Base-by-base conservation (phyloP, 2,329 filamentous ascomycete genomes). In the Ophiostoma novo-ulmi region DNA sequence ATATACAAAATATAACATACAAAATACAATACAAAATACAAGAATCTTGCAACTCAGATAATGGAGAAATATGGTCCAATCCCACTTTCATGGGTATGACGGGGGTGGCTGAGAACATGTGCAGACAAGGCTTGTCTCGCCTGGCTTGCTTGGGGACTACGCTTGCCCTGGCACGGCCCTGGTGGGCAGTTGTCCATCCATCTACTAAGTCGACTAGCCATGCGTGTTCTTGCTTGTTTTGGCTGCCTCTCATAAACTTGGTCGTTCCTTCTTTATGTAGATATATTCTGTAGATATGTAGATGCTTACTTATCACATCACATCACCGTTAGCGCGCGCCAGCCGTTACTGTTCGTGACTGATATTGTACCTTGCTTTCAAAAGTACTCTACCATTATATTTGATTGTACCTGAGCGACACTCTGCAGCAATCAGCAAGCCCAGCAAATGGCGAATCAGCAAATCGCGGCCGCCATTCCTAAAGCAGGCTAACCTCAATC, bases 381-480 rank as follows among this genome's bases (percentile, higher is more conserved):
- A 39, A 10, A 39, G 38, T 39, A 39, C 8, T 48, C 44, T 20
- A 48, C 5, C 6, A 20, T 7, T 48, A 14, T 48, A 7, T 39
- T 2, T 20, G n/a, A 48, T 20, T 20, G 44, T 48, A n/a, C 44
- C 44, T 48, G 44, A 39, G 38, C 11, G 44, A 48, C 44, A 17
- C 26, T 26, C 26, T 26, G 26, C 26, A 26, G 26, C 26, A 26
- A 26, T 26, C 26, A 26, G 26, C 26, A 26, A 26, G 26, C 26
- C 26, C 26, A 26, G 26, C 26, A 26, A 26, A 26, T 26, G 26
- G 48, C 67, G 69, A 58, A 58, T 31, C 52, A 69, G 63, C 36
- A 26, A 58, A 61, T 61, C 52, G 69, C 65, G 68, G 70, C 64
- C 70, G 65, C 68, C 70, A 71, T 68, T 69, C 70, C 70, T 38